These are phyloP conservation scores for Stephanocyclus meneghinianus DNA, from an alignment of 352 stramenopile species.

Conservation along the genomic window DNA sequence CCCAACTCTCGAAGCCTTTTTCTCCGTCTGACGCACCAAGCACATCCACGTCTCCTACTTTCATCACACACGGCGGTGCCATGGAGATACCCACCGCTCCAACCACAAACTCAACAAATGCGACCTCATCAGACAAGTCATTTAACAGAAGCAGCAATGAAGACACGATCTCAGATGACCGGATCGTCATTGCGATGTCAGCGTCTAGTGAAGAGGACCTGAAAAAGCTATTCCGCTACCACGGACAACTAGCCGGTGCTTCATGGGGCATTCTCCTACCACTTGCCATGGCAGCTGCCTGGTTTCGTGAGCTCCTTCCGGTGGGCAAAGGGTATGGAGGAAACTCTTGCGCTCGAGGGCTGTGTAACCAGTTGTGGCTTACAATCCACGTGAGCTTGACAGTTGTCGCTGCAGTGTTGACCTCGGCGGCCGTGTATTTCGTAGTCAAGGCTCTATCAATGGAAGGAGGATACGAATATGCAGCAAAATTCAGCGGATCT, in stretches of 20 bases:
- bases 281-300: conserved; percentile 16
- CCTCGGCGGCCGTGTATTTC: conserved; percentile 12
- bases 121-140: not conserved
- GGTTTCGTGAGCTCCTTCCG: conserved; percentile 10
- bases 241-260: conserved; percentile 6
- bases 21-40: conserved; percentile 2
- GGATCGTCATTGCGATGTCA: not conserved
- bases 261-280: conserved; percentile 14
- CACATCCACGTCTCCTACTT: not conserved
- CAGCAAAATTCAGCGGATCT: not conserved
- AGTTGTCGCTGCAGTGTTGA: not conserved
- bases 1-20: not conserved
- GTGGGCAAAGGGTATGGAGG: not conserved
- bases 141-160: not conserved
- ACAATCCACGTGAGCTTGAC: conserved; percentile 8
- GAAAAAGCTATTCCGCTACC: conserved; percentile 9
- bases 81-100: too few relatives aligned
- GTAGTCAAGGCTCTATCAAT: conserved; percentile 15
- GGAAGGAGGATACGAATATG: conserved; percentile 20
- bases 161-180: not conserved
- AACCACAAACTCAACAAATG: conserved; percentile 1
- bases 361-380: conserved; percentile 2
- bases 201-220: conserved; percentile 3
- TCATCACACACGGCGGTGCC: not conserved
- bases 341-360: not conserved